Evolutionary conservation across 2,329 filamentous ascomycete species (phyloP).

Genomic region (Fusarium sp.): DNA sequence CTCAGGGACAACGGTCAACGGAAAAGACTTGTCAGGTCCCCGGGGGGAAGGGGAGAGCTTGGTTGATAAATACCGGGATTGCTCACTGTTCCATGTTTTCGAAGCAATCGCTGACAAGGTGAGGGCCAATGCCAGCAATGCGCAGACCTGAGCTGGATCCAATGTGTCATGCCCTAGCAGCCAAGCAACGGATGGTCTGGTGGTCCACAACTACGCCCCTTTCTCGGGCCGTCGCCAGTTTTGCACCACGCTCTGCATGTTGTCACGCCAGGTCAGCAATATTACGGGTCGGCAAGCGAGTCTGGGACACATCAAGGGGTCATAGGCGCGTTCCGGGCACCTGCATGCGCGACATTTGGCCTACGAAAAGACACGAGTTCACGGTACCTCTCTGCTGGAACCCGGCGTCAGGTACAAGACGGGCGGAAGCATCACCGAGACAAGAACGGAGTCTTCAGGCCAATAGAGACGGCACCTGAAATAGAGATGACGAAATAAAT

Average conservation of each 20-base stretch:
- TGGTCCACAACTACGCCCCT: conserved; percentile 19
- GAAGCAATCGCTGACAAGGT: conserved; percentile 66
- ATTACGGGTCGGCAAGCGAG: conserved; percentile 2
- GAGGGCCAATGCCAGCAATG: conserved; percentile 38
- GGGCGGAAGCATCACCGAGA: background rate
- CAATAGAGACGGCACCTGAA: conserved; percentile 13
- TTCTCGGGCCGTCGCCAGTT: conserved; percentile 28
- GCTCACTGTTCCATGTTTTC: conserved; percentile 77
- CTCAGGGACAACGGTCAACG: conserved; percentile 71
- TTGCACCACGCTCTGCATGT: conserved; percentile 11
- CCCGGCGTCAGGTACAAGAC: background rate
- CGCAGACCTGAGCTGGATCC: conserved; percentile 18
- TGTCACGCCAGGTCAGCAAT: conserved; percentile 12
- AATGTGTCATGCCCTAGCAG: background rate
- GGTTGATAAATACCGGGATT: conserved; percentile 78
- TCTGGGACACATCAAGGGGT: background rate
- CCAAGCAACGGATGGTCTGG: background rate
- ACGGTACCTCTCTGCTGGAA: background rate
- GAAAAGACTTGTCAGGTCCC: conserved; percentile 59
- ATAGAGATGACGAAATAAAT: conserved; percentile 39
- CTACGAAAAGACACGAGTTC: background rate
- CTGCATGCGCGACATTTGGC: conserved; percentile 2
- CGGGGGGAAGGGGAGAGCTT: conserved; percentile 51
- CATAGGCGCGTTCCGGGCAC: background rate
- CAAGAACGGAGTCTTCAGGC: background rate